Evolutionary conservation across 495 filamentous ascomycete genomes (phyloP), one percentile per base, ranked within the genome.

Genomic region (Amniculicola lignicola): DNA sequence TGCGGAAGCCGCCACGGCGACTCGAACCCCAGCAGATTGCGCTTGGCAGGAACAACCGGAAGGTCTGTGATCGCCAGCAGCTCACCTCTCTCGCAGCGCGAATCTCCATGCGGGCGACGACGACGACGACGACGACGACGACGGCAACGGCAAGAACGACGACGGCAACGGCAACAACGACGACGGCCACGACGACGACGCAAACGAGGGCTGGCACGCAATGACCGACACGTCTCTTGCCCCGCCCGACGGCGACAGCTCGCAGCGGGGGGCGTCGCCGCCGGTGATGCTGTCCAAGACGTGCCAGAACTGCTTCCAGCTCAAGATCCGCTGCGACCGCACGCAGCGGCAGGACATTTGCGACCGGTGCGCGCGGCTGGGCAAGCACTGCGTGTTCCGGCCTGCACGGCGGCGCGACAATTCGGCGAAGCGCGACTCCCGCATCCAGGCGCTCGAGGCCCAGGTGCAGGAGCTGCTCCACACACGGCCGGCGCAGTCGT

Each of bases 381-480:
- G 58, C 11, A 62, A 62, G 27, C 37, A 62, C 1, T 62, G 58
- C 33, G 52, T 51, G n/a, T 62, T 62, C 37, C 58, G 58, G 4
- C 58, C 51, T 12, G 58, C 58, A 12, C 31, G 52, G 6, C 51
- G 58, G 40, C 58, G 58, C 51, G 52, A 62, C 39, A 55, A 44
- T 19, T 55, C 50, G 11, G 58, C 51, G 12, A 61, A 61, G 33
- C 56, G 56, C 19, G 58, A 61, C 38, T 55, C 51, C 51, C 54
- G 43, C 9, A 51, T 36, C 25, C 36, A 18, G 11, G 35, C 10
- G 41, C 57, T 60, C 28, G 57, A 60, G 22, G 33, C 33, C 4
- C 57, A 60, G 38, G 57, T 60, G 11, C 57, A 60, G 15, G 48
- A 54, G 5, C 49, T 47, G 37, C 36, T 60, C n/a, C 55, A 31